These are phyloP conservation scores for Boletus rex-veris DNA, from an alignment of 768 basidiomycete genomes.

Conservation along the genomic window DNA sequence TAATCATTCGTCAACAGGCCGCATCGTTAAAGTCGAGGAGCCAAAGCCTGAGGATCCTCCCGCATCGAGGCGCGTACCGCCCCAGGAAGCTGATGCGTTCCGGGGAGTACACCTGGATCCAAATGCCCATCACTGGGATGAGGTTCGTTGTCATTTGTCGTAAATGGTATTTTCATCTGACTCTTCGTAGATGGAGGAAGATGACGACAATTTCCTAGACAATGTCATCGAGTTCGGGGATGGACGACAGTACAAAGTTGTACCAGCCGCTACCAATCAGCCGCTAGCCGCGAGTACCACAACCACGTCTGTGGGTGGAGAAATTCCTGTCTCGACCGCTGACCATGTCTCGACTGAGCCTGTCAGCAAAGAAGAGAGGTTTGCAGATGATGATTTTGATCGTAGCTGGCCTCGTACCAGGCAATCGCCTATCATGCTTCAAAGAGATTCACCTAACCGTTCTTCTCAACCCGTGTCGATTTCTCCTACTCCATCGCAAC, in stretches of 20 bases:
- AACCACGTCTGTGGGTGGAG: conserved; percentile 6
- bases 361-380: conserved; percentile 82
- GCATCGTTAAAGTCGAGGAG: conserved; percentile 29
- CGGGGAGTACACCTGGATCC: conserved; percentile 91
- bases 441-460: conserved; percentile 39
- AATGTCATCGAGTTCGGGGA: conserved; percentile 95
- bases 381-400: conserved; percentile 93
- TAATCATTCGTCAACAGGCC: conserved; percentile 21
- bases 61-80: conserved; percentile 51
- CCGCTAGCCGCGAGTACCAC: conserved; percentile 21
- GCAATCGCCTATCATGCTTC: conserved; percentile 42
- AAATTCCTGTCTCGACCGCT: conserved; percentile 17
- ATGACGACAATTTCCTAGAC: conserved; percentile 85
- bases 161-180: conserved; percentile 2
- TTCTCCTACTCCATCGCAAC: conserved; percentile 36
- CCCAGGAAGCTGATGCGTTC: conserved; percentile 91
- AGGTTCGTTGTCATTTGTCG: conserved; percentile 53
- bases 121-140: conserved; percentile 96
- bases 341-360: conserved; percentile 33
- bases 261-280: conserved; percentile 40
- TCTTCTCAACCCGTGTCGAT: conserved; percentile 31
- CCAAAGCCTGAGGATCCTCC: conserved; percentile 52
- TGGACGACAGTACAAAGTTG: conserved; percentile 86
- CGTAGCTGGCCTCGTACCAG: conserved; percentile 89
- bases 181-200: conserved; percentile 73